Evolutionary conservation across 2,329 filamentous ascomycete species (phyloP), one percentile per base, ranked within the genome.

Genomic region (Alternaria longipes): DNA sequence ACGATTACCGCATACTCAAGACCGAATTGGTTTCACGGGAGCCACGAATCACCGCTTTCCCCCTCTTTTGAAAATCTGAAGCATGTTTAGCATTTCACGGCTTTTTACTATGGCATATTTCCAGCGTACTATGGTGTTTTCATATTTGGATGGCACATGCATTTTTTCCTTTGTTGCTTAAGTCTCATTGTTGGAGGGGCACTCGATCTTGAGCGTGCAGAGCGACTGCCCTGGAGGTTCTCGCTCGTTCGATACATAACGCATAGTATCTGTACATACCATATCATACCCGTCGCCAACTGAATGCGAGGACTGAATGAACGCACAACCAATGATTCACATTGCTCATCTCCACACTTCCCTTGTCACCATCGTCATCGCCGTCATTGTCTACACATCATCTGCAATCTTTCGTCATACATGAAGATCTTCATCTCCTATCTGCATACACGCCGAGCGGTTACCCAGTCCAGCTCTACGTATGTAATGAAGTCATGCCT

Each of bases 171-270:
- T 36, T 40, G 22, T 40, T 28, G 28, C 45, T 56, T 28, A 49
- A 38, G 36, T 40, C 53, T 50, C 22, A 24, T 50, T 26, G 9
- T 14, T 36, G 32, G 32, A 14, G 46, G 30, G 34, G 22, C 22
- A 24, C 46, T 36, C 46, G 22, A 14, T 38, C 46, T 50, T 50
- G 46, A 36, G 30, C 46, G 46, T 50, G 30, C 32, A 50, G 46
- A 50, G 32, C 46, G 32, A 36, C 34, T 50, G 45, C 50, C 56
- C 56, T 59, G 50, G 56, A n/a, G 42, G 56, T 54, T 42, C 46
- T 50, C 56, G 42, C 56, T 54, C 20, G 24, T 41, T 47, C 30
- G 45, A 38, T 52, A 59, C 20, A 36, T 24, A 42, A 59, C 42
- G 26, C 32, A 14, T 47, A 56, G 34, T 28, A 47, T 28, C 38